Conservation (phyloP, 371 early-diverging fungal genomes). For the Apophysomyces elegans region DNA sequence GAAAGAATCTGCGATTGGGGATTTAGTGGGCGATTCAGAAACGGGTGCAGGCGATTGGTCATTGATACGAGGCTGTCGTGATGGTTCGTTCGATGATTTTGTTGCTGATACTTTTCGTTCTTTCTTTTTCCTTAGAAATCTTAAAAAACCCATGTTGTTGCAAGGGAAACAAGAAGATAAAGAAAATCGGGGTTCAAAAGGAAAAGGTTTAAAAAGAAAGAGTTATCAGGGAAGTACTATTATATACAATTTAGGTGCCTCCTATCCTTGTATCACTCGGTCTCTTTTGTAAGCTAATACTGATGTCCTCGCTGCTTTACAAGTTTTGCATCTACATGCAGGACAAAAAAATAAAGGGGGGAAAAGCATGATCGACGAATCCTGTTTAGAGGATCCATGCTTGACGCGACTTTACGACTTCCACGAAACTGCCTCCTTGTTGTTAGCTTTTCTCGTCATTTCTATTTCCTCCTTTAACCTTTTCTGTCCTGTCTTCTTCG, state of each 20-base stretch:
- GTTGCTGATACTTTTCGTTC: background rate
- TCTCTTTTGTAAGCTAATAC: background rate
- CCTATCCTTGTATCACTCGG: background rate
- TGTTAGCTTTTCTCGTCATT: slow-evolving; percentile 9
- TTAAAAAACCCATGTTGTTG: slow-evolving; percentile 11
- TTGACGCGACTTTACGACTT: slow-evolving; percentile 1
- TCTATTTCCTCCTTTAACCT: background rate
- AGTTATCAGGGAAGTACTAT: background rate
- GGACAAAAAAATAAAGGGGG: background rate
- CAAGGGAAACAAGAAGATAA: background rate
- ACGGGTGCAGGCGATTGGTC: background rate
- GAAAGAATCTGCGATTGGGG: slow-evolving; percentile 21
- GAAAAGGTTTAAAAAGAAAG: background rate
- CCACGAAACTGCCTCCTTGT: slow-evolving; percentile 1
- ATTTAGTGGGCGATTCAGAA: background rate
- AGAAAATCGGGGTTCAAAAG: slow-evolving; percentile 2
- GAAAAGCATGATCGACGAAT: slow-evolving; percentile 7
- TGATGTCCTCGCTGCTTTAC: slow-evolving; percentile 6
- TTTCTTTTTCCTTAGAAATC: slow-evolving; percentile 14
- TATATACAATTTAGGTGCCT: slow-evolving; percentile 2
- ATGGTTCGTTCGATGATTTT: background rate
- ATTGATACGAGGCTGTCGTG: slow-evolving; percentile 11
- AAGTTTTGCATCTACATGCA: slow-evolving; percentile 10
- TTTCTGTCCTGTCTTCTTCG: background rate
- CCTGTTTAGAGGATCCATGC: slow-evolving; percentile 5